Evolutionary conservation across 2,329 filamentous ascomycete species (phyloP).

Genomic region (Alternaria solani): DNA sequence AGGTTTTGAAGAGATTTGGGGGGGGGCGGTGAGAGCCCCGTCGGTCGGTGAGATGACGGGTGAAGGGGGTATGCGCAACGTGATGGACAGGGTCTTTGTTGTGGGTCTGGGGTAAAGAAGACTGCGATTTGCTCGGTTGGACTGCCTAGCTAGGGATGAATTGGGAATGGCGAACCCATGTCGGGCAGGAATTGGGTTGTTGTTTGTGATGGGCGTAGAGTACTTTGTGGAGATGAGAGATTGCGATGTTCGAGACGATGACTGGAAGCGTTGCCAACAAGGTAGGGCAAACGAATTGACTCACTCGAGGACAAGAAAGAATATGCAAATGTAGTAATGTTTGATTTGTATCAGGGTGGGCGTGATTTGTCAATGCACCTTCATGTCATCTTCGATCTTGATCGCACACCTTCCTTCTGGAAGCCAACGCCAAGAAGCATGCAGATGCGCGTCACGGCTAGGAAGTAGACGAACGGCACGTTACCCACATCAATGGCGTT

Average conservation of each 20-base stretch:
- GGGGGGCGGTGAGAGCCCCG: conserved; percentile 11
- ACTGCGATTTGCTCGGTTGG: conserved; percentile 17
- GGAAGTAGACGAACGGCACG: conserved; percentile 73
- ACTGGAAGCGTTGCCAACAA: background rate
- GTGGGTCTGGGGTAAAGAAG: conserved; percentile 26
- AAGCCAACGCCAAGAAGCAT: conserved; percentile 43
- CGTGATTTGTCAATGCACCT: background rate
- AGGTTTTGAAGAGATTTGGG: conserved; percentile 1
- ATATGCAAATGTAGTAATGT: background rate
- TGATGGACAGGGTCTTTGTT: conserved; percentile 15
- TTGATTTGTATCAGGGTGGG: background rate
- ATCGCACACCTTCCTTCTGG: conserved; percentile 4
- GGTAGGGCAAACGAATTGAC: background rate
- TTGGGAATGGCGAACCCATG: background rate
- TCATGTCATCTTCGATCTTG: conserved; percentile 24
- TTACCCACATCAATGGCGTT: conserved; percentile 75
- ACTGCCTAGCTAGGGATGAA: conserved; percentile 7
- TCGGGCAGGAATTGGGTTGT: conserved; percentile 1
- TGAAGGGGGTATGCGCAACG: conserved; percentile 2
- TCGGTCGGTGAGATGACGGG: conserved; percentile 11
- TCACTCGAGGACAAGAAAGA: background rate
- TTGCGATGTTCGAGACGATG: conserved; percentile 8
- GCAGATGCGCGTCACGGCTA: conserved; percentile 54
- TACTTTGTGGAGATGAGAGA: conserved; percentile 12
- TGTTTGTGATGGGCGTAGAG: conserved; percentile 9